Percentiles rank a stretch among this genome's conserved stretches.
These are phyloP conservation scores for Nepenthes mirabilis DNA, from an alignment of 148 eudicot species.

Conservation along the genomic window DNA sequence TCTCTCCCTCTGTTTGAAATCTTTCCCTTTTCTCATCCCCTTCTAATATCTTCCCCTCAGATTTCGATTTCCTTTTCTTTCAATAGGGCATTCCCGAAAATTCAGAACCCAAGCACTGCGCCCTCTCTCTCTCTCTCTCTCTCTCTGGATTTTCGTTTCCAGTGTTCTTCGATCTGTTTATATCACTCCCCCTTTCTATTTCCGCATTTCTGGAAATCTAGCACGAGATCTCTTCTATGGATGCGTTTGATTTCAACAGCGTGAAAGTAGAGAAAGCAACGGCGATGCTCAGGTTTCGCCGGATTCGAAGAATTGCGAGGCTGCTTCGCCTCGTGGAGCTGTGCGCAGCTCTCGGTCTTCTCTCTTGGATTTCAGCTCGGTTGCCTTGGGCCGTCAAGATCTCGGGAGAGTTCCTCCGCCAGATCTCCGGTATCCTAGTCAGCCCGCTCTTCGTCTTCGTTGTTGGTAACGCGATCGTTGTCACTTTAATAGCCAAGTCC, in stretches of 20 bases:
- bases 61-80: no score
- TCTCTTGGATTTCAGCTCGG: slow-evolving; percentile 29
- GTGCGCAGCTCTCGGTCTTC: slow-evolving; percentile 8
- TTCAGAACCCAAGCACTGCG: no score
- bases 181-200: no score
- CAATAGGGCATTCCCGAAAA: no score
- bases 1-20: no score
- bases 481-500: slow-evolving; percentile 33
- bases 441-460: slow-evolving; percentile 38
- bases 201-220: no score
- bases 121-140: no score
- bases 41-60: no score
- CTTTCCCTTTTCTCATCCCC: no score
- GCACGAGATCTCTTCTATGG: slow-evolving; percentile 7
- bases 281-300: slow-evolving; percentile 10
- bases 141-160: no score
- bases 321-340: slow-evolving; percentile 31
- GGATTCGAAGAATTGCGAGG: slow-evolving; percentile 8
- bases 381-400: slow-evolving; percentile 22
- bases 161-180: no score
- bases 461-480: slow-evolving; percentile 30
- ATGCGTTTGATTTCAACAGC: slow-evolving; percentile 9
- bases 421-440: slow-evolving; percentile 9
- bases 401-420: slow-evolving; percentile 21
- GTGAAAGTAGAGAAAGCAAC: slow-evolving; percentile 4